phyloP scores from a whole-genome alignment of 1,284 basidiomycete species.

The Grifola frondosa region DNA sequence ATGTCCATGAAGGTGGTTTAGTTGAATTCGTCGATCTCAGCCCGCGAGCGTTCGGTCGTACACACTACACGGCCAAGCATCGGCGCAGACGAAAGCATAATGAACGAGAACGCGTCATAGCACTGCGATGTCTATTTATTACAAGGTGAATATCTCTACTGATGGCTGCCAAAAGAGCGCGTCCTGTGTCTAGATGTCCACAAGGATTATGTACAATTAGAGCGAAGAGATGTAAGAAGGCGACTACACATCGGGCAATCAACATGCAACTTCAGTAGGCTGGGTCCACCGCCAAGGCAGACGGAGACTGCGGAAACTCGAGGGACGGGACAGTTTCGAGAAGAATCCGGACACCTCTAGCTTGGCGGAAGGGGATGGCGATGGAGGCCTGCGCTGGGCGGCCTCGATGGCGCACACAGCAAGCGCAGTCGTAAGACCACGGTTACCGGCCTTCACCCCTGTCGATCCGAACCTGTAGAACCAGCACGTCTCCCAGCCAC shows the following conservation, averaged over 20 bases:
- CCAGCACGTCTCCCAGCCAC: conserved; percentile 50
- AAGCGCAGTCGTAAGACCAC: conserved; percentile 42
- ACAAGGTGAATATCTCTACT: no score
- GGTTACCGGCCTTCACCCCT: conserved; percentile 39
- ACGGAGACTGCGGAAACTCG: conserved; percentile 11
- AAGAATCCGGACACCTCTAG: conserved; percentile 2
- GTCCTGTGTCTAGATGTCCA: no score
- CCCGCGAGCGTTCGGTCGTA: no score
- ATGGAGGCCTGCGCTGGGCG: conserved; percentile 13
- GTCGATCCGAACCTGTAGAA: conserved; percentile 50
- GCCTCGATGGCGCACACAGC: conserved; percentile 32
- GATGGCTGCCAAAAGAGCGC: no score
- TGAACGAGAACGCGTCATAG: no score
- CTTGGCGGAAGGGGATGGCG: conserved; percentile 9
- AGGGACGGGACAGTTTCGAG: conserved; percentile 2
- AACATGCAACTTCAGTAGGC: background rate
- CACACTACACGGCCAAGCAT: no score
- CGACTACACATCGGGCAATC: background rate
- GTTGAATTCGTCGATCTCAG: no score
- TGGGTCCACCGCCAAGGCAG: conserved; percentile 13
- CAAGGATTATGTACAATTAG: conserved; percentile 2
- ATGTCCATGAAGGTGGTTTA: no score
- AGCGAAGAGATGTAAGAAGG: background rate
- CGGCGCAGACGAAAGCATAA: no score
- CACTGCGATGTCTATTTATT: no score